phyloP scores from a whole-genome alignment of 2,329 filamentous ascomycete species.

The Daldinia sp. region DNA sequence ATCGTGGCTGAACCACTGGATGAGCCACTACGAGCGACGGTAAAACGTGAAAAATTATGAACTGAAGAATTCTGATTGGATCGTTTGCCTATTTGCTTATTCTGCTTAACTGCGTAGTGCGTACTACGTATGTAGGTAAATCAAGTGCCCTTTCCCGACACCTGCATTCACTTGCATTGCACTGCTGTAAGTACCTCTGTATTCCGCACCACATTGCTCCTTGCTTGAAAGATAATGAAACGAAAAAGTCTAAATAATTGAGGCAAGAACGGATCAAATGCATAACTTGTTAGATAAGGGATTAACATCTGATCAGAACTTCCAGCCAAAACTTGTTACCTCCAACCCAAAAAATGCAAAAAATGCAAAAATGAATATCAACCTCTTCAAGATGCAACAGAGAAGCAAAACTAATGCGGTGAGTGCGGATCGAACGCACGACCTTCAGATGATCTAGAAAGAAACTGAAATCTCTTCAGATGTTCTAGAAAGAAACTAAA shows the following conservation, averaged over 20 bases:
- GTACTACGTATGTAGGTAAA: background rate
- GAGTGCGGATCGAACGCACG: conserved; percentile 31
- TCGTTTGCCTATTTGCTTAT: background rate
- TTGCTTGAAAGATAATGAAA: too few relatives aligned
- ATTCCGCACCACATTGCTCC: background rate
- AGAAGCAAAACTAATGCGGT: conserved; percentile 20
- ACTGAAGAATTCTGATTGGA: conserved; percentile 18
- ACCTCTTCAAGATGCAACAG: background rate
- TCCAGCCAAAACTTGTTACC: too few relatives aligned
- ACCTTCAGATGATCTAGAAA: conserved; percentile 21
- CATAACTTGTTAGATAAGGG: too few relatives aligned
- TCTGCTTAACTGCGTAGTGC: background rate
- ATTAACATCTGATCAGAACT: too few relatives aligned
- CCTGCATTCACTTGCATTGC: too few relatives aligned
- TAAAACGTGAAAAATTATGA: conserved; percentile 22
- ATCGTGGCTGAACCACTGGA: conserved; percentile 10
- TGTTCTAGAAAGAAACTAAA: conserved; percentile 8
- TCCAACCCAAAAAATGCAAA: too few relatives aligned
- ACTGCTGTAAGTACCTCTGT: background rate
- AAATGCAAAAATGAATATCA: background rate
- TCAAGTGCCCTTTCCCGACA: too few relatives aligned
- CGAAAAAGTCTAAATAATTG: too few relatives aligned
- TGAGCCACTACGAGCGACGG: conserved; percentile 11
- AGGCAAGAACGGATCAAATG: too few relatives aligned
- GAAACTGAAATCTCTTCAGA: conserved; percentile 22